Percentiles rank a stretch among this genome's conserved stretches.
phyloP scores from a whole-genome alignment of 129 eudicot genomes.

The Calendula officinalis region DNA sequence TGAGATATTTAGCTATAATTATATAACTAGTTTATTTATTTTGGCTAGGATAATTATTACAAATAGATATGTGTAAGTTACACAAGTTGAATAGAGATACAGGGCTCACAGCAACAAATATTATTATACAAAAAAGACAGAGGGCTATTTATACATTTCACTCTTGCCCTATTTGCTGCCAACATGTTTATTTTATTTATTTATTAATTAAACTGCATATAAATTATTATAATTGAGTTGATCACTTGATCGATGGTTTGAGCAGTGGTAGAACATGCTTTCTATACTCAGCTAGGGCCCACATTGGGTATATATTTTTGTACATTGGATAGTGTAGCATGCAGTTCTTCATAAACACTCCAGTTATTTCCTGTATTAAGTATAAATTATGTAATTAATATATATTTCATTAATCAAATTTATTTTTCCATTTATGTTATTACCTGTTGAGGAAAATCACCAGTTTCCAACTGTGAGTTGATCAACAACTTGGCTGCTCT shows the following conservation, averaged over 20 bases:
- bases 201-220: not conserved
- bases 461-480: conserved; percentile 70
- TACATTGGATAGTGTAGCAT: conserved; percentile 68
- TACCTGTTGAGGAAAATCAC: conserved; percentile 92
- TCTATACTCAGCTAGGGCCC: conserved; percentile 69
- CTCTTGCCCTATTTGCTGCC: conserved; percentile 1
- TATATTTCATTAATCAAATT: not conserved
- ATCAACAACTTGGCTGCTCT: conserved; percentile 65
- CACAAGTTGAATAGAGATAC: not conserved
- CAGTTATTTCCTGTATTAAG: conserved; percentile 58
- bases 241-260: conserved; percentile 1
- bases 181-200: not conserved
- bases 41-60: not conserved
- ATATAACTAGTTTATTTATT: conserved; percentile 8
- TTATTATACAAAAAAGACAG: not conserved
- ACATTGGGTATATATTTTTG: conserved; percentile 63
- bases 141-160: not conserved
- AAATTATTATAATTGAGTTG: not conserved
- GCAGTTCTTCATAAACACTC: conserved; percentile 68
- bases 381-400: not conserved
- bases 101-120: not conserved
- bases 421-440: conserved; percentile 1
- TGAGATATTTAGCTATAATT: no score
- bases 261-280: conserved; percentile 30
- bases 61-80: not conserved